Conservation (phyloP, 129 eudicot genomes). For the Saussurea involucrata region DNA sequence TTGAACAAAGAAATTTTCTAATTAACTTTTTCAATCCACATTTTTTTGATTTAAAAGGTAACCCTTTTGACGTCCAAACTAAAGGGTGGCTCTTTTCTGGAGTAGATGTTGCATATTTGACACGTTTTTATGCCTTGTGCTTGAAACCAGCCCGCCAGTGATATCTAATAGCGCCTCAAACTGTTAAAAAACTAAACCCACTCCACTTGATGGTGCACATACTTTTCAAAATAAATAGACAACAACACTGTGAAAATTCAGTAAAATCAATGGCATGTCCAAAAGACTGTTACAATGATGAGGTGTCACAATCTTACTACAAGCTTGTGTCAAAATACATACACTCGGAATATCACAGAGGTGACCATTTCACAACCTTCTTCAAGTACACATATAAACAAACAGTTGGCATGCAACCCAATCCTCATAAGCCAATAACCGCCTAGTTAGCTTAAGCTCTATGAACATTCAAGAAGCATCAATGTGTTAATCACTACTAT, state of each 20-base stretch:
- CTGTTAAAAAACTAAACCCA: no score
- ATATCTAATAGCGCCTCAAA: not conserved
- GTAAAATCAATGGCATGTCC: not conserved
- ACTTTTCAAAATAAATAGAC: not conserved
- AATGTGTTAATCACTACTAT: not conserved
- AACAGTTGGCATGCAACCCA: slow-evolving; percentile 16
- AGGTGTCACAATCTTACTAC: not conserved
- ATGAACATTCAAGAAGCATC: not conserved
- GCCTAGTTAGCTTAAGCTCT: not conserved
- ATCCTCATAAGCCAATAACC: not conserved
- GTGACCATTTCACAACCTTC: not conserved
- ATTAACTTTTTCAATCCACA: not conserved
- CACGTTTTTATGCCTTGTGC: not conserved
- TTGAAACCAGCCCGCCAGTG: not conserved
- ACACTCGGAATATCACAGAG: not conserved
- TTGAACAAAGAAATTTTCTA: not conserved
- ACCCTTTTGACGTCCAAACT: not conserved
- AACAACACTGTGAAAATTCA: not conserved
- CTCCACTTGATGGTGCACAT: not conserved
- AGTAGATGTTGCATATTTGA: not conserved
- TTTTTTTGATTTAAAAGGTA: not conserved
- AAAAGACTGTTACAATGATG: not conserved
- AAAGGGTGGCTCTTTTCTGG: not conserved
- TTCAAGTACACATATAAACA: not conserved
- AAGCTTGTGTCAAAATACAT: not conserved